Evolutionary conservation across 73 alveolate genomes (phyloP).

Genomic region (Urostyla sp.): DNA sequence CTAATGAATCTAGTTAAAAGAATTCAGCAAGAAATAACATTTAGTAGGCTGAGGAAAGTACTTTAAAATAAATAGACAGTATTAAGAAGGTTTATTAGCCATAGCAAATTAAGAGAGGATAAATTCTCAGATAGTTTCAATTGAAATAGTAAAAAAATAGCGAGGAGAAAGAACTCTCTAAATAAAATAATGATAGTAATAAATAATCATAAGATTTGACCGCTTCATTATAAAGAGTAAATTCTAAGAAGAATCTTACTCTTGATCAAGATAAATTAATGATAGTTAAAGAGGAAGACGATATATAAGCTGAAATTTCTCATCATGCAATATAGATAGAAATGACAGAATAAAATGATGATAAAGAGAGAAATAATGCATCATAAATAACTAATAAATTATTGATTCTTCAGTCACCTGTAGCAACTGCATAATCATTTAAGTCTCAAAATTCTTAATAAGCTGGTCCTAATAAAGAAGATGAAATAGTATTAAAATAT

Average conservation of each 20-base stretch:
- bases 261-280: neutral
- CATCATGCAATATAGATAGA: neutral
- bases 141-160: neutral
- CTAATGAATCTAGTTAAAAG: constrained; percentile 17
- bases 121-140: constrained; percentile 11
- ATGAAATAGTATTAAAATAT: constrained; percentile 38
- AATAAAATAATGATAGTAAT: neutral
- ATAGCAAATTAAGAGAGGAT: constrained; percentile 16
- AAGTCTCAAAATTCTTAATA: constrained; percentile 46
- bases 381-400: neutral
- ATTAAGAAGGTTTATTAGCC: constrained; percentile 2
- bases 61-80: neutral
- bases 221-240: constrained; percentile 18
- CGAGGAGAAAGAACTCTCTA: neutral
- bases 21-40: constrained; percentile 4
- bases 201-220: neutral
- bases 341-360: neutral
- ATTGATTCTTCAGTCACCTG: constrained; percentile 15
- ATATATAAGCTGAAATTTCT: neutral
- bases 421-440: constrained; percentile 44
- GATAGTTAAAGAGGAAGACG: neutral
- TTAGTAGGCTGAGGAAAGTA: neutral
- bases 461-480: constrained; percentile 59
- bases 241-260: constrained; percentile 43
- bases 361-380: neutral